Evolutionary conservation across 805 yeast genomes (phyloP), one percentile per base, ranked within the genome.

Genomic region (Candida corydali): DNA sequence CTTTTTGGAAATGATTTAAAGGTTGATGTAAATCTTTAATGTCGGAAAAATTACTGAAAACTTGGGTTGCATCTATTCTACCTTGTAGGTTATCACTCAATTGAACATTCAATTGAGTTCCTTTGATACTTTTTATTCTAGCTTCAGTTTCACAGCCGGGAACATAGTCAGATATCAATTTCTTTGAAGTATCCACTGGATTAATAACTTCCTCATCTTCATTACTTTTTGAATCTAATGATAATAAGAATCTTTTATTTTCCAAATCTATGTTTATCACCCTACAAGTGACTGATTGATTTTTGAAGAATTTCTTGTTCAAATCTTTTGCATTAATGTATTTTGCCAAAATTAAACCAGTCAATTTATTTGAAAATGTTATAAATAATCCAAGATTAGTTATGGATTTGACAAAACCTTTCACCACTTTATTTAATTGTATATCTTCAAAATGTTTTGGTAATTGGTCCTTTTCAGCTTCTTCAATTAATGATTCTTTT

Each of bases 341-440:
- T 52, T 81, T 78, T 38, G 89, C 84, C 42, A 86, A 73, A 3
- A 87, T 83, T 45, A 91, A 70, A 36, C 97, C 98, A 22, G 86
- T 85, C 44, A 91, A 74, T 37, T 74, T 76, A 44, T 84, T 82
- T 39, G 81, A 86, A 59, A 91, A 91, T 0, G 82, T 75, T 40
- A 91, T 83, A 55, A 91, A 91, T 9, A 87, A 67, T 45, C 98
- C 98, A 54, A 73, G 72, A 30, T 71, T 73, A n/a, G 94, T 85
- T 14, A 82, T 76, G 14, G 88, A 80, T 46, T 78, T 82, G 26
- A 91, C 77, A 55, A 70, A 89, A 29, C 98, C 98, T 39, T 75
- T 72, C 36, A 86, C 59, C 19, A 65, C 50, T 17, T 63, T 63
- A 32, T 56, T 49, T 29, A 64, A 61, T 15, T 51, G 51, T 32